These are phyloP conservation scores for Puccinia horiana DNA, from an alignment of 1,284 basidiomycete genomes.

Conservation along the genomic window DNA sequence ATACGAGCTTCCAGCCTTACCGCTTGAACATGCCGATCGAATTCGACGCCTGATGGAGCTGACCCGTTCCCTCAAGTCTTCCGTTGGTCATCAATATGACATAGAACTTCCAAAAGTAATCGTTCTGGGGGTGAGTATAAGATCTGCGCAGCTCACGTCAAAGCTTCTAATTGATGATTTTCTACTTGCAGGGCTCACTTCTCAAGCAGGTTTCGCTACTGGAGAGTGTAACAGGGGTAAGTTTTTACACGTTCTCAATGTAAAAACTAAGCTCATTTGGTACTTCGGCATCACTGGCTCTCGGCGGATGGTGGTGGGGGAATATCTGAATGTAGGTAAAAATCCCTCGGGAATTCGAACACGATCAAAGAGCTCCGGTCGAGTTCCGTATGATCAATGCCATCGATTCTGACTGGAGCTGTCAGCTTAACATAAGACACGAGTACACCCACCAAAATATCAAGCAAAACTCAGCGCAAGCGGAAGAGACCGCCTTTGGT, in stretches of 20 bases:
- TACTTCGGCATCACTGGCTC: not conserved
- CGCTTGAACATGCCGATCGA: not conserved
- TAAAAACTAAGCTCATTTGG: not conserved
- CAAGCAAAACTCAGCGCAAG: not conserved
- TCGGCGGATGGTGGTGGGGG: not conserved
- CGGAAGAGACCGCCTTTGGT: slow-evolving; percentile 13
- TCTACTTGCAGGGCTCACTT: not conserved
- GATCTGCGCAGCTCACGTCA: no score
- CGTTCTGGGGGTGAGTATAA: slow-evolving; percentile 8
- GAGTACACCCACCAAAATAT: not conserved
- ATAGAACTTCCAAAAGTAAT: slow-evolving; percentile 7
- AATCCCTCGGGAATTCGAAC: slow-evolving; percentile 2
- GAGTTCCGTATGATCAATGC: slow-evolving; percentile 14
- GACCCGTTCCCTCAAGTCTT: slow-evolving; percentile 1
- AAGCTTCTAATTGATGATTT: not conserved
- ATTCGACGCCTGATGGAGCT: slow-evolving; percentile 14
- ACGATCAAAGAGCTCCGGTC: slow-evolving; percentile 16
- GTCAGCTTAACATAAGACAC: slow-evolving; percentile 6
- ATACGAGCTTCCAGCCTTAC: not conserved
- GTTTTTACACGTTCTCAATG: not conserved
- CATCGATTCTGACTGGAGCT: not conserved
- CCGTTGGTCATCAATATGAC: not conserved
- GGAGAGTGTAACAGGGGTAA: slow-evolving; percentile 3
- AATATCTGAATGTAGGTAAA: not conserved
- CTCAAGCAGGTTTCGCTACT: not conserved